These are phyloP conservation scores for Xylariaceae sp. DNA, from an alignment of 2,329 filamentous ascomycete genomes.

Conservation along the genomic window DNA sequence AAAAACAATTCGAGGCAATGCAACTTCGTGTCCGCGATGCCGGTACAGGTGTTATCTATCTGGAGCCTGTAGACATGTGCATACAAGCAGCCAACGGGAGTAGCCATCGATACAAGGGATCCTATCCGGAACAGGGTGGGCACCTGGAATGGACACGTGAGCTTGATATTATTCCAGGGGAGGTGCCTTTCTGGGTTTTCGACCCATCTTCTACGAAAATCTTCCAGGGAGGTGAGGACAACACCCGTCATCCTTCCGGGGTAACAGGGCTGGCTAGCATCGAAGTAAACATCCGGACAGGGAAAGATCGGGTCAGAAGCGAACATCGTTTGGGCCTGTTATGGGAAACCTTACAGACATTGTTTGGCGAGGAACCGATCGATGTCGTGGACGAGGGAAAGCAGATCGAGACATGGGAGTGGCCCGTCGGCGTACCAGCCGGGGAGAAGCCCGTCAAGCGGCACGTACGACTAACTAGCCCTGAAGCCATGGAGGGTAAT, in stretches of 20 bases:
- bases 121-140: not conserved
- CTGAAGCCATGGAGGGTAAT: not conserved
- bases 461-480: not conserved
- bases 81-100: not conserved
- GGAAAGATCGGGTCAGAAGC: not conserved
- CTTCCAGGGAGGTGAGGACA: not conserved
- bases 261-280: not conserved
- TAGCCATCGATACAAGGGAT: not conserved
- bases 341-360: constrained; percentile 1
- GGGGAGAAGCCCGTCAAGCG: not conserved
- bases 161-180: not conserved
- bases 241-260: not conserved
- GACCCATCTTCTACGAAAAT: not conserved
- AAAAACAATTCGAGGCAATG: not conserved
- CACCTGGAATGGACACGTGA: not conserved
- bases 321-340: not conserved
- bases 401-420: not conserved
- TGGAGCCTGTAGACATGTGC: not conserved
- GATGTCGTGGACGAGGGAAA: not conserved
- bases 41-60: not conserved
- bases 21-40: not conserved
- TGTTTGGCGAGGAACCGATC: not conserved
- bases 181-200: not conserved
- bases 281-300: not conserved
- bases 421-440: not conserved